A percentile compares a stretch with the other conserved stretches of the same genome.
These are phyloP conservation scores for Phanerochaete carnosa DNA, from an alignment of 768 basidiomycete species.

Conservation along the genomic window DNA sequence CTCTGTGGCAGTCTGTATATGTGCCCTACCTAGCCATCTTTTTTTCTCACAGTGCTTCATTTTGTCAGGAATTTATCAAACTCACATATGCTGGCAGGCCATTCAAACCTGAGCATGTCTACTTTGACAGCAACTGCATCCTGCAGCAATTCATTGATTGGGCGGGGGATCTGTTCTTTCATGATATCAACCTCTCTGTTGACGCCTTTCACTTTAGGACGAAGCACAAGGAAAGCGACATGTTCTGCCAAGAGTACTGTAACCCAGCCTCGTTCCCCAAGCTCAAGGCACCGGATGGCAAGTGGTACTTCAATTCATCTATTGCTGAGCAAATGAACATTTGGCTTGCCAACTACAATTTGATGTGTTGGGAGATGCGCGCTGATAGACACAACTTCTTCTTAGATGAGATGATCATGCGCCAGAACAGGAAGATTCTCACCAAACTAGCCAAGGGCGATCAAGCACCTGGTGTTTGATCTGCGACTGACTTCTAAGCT, in stretches of 20 bases:
- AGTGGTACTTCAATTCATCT: conserved; percentile 33
- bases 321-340: conserved; percentile 32
- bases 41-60: conserved; percentile 7
- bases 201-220: conserved; percentile 36
- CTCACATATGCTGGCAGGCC: conserved; percentile 8
- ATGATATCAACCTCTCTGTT: conserved; percentile 24
- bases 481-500: too few species aligned
- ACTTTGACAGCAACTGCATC: conserved; percentile 28
- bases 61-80: conserved; percentile 10
- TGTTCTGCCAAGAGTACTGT: conserved; percentile 25
- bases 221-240: conserved; percentile 31
- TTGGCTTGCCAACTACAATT: conserved; percentile 31
- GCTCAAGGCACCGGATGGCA: conserved; percentile 15
- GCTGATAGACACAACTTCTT: conserved; percentile 24
- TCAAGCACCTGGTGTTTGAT: too few species aligned
- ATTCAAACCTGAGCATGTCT: conserved; percentile 23
- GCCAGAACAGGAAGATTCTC: conserved; percentile 11
- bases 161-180: conserved; percentile 19
- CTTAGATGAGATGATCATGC: conserved; percentile 29
- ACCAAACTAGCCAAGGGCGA: not conserved
- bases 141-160: conserved; percentile 21
- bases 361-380: conserved; percentile 28
- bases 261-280: conserved; percentile 27
- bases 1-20: conserved; percentile 7
- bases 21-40: not conserved